Conservation (phyloP, 257 asterid species). For the Penstemon newberryi region DNA sequence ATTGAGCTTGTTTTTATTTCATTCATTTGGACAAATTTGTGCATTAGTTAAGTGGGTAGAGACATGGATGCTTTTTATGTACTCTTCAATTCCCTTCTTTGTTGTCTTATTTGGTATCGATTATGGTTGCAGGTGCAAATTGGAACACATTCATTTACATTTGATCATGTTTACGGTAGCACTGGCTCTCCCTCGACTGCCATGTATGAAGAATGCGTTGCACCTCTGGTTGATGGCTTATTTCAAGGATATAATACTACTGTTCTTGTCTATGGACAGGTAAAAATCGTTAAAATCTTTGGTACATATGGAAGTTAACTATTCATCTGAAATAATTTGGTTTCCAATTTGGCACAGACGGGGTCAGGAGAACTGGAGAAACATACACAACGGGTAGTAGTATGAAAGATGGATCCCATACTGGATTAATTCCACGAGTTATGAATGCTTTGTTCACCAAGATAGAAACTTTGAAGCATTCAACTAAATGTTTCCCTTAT, state of each 20-base stretch:
- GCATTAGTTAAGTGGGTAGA: not conserved
- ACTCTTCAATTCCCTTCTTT: not conserved
- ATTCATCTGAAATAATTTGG: conserved; percentile 7
- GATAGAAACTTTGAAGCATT: conserved; percentile 73
- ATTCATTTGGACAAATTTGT: not conserved
- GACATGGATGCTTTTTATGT: too few relatives aligned
- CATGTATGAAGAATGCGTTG: conserved; percentile 94
- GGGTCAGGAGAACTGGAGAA: conserved; percentile 98
- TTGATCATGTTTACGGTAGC: conserved; percentile 95
- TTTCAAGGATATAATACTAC: conserved; percentile 99
- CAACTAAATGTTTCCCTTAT: conserved; percentile 91
- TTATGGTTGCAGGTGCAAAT: conserved; percentile 68
- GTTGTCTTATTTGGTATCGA: conserved; percentile 1
- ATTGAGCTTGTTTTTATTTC: not conserved
- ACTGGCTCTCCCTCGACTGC: conserved; percentile 71
- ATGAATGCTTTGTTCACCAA: conserved; percentile 84
- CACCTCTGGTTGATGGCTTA: conserved; percentile 93
- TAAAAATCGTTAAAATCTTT: conserved; percentile 26
- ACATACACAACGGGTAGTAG: conserved; percentile 97
- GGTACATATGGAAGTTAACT: not conserved
- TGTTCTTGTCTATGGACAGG: conserved; percentile 99
- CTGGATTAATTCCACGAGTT: conserved; percentile 86
- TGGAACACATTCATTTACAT: conserved; percentile 92
- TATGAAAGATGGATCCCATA: conserved; percentile 76
- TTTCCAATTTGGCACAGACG: conserved; percentile 59